Evolutionary conservation across 2,329 filamentous ascomycete species (phyloP).

Genomic region (Scedosporium apiospermum): DNA sequence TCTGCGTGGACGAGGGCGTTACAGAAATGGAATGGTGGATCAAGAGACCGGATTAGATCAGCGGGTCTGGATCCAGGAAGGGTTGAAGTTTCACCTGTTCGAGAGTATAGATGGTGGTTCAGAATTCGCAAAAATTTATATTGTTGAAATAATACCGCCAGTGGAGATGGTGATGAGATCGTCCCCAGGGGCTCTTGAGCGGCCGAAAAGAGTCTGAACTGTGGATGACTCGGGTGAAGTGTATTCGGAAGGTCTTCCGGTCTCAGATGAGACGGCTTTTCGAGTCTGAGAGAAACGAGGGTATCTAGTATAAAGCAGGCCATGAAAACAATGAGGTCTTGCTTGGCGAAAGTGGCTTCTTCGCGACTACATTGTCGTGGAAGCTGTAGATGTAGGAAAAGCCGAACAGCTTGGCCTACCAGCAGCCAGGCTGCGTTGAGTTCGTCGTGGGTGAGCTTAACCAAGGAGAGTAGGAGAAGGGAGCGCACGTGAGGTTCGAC

Average conservation of each 20-base stretch:
- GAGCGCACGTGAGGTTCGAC: conserved; percentile 17
- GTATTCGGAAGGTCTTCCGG: conserved; percentile 28
- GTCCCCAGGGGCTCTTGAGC: background rate
- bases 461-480: conserved; percentile 48
- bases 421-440: conserved; percentile 52
- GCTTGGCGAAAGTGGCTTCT: conserved; percentile 7
- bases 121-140: conserved; percentile 3
- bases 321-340: conserved; percentile 23
- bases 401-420: conserved; percentile 50
- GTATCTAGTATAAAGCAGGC: conserved; percentile 56
- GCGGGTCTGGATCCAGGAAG: conserved; percentile 3
- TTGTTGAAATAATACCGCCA: conserved; percentile 1
- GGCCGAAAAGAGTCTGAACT: background rate
- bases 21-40: conserved; percentile 8
- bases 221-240: conserved; percentile 33
- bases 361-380: background rate
- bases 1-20: background rate
- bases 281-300: conserved; percentile 40
- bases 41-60: conserved; percentile 7
- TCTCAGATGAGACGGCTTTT: conserved; percentile 37
- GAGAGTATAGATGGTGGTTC: conserved; percentile 5
- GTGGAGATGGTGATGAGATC: background rate
- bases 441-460: conserved; percentile 52
- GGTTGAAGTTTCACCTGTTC: conserved; percentile 13
- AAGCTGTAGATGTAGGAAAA: conserved; percentile 22